Base-by-base conservation (phyloP, 192 early-diverging fungal species). In the Coemansia nantahalensis region DNA sequence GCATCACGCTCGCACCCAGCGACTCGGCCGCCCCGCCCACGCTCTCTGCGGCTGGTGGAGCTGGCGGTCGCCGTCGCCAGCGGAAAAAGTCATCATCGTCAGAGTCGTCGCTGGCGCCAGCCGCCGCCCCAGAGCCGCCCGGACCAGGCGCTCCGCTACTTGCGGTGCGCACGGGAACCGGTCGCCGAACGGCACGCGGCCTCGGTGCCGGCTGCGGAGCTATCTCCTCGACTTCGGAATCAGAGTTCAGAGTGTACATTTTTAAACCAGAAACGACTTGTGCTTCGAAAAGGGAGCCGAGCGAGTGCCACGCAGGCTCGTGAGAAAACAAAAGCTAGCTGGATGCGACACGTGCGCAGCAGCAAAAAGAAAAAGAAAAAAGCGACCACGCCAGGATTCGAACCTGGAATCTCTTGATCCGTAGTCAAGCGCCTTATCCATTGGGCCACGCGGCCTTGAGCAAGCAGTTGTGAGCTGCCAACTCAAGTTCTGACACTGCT, bases 361-460 rank as follows among this genome's bases (percentile, higher is more conserved):
- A n/a, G n/a, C n/a, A n/a, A n/a, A 26, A 31, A 32, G 31, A 35
- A 31, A 39, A 45, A 45, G 43, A 54, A 68, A 28, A 32, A 41
- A 53, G 32, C 59, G 68, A 72, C 46, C 68, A 39, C 57, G 46
- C 61, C 68, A 65, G 62, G 68, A 59, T 51, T 72, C 62, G 68
- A 72, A 72, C 68, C 62, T 65, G 68, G 62, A 72, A 72, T 72
- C 68, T 50, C 58, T 65, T 65, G 68, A 65, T 72, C 58, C 68
- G 68, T 65, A 72, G 69, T 65, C 69, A 65, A 65, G 58, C 63
- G 69, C 69, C 69, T 65, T 72, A 65, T 64, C 67, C 67, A 70
- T 70, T 70, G 56, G 68, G 68, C 68, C 68, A 70, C 44, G 51
- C 51, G 60, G 44, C 68, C 68, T 47, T n/a, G 14, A 7, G 26